Conservation (phyloP, 2,329 filamentous ascomycete genomes). For the Calonectria multiphialidica region DNA sequence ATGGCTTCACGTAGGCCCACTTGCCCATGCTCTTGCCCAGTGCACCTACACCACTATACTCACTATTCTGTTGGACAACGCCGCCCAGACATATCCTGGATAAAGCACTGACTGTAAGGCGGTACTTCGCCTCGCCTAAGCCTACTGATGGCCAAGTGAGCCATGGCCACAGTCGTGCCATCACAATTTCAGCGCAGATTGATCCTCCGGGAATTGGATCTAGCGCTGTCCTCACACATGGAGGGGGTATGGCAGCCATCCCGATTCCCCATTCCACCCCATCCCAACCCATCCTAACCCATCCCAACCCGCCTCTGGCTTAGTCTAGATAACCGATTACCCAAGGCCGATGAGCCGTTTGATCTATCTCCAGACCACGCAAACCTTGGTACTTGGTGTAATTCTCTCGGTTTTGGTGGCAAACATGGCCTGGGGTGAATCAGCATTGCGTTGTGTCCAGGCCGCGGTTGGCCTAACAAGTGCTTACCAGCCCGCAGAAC, state of each 20-base stretch:
- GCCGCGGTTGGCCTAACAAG: conserved; percentile 7
- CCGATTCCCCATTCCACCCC: not conserved
- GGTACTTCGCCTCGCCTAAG: not conserved
- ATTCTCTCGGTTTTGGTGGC: not conserved
- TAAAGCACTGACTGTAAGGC: not conserved
- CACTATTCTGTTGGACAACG: not conserved
- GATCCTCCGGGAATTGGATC: conserved; percentile 1
- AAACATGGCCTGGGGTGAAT: not conserved
- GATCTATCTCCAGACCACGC: not conserved
- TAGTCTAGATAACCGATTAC: conserved; percentile 8
- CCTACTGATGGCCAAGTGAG: not conserved
- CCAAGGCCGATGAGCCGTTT: conserved; percentile 1
- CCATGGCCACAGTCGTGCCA: conserved; percentile 8
- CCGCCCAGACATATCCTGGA: not conserved
- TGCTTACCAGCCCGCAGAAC: conserved; percentile 22
- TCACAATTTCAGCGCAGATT: not conserved
- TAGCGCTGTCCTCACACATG: not conserved
- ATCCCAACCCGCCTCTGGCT: conserved; percentile 1
- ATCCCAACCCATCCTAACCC: conserved; percentile 1
- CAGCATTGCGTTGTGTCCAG: not conserved
- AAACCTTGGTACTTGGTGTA: not conserved
- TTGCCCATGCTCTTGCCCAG: not conserved
- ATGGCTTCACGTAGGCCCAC: not conserved
- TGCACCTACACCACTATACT: not conserved
- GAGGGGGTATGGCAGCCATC: not conserved